Conservation (phyloP, 192 early-diverging fungal species). For the Funneliformis geosporum region DNA sequence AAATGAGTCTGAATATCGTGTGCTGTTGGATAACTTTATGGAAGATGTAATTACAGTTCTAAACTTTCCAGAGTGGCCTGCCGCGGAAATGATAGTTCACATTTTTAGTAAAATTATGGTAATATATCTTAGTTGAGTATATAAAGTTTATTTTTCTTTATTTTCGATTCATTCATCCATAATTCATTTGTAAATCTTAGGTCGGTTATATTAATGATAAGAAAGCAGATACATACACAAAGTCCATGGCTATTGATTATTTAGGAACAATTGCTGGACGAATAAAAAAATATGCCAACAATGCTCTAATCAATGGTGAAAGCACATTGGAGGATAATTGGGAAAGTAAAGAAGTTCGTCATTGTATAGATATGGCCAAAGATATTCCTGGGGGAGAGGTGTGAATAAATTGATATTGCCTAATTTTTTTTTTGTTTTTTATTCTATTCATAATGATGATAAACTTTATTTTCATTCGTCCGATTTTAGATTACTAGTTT, state of each 20-base stretch:
- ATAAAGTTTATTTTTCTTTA: not conserved
- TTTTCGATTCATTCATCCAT: not conserved
- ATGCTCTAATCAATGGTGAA: not conserved
- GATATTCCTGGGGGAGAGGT: constrained; percentile 24
- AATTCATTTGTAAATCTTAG: constrained; percentile 30
- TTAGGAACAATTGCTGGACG: constrained; percentile 64
- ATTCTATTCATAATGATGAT: not conserved
- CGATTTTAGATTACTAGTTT: constrained; percentile 24
- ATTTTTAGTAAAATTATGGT: constrained; percentile 73
- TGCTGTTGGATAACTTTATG: constrained; percentile 69
- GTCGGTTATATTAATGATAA: constrained; percentile 64
- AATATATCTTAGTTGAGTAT: constrained; percentile 2
- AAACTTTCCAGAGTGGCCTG: constrained; percentile 89
- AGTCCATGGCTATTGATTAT: constrained; percentile 63
- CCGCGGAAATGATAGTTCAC: constrained; percentile 70
- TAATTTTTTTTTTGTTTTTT: constrained; percentile 30
- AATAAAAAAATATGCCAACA: constrained; percentile 45
- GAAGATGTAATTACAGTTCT: constrained; percentile 71
- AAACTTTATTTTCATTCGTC: not conserved
- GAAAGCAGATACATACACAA: constrained; percentile 55
- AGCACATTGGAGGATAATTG: not conserved
- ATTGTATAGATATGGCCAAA: constrained; percentile 34
- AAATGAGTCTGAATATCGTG: constrained; percentile 73
- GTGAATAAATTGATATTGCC: constrained; percentile 32
- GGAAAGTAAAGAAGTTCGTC: constrained; percentile 15